Evolutionary conservation across 1,284 basidiomycete genomes (phyloP).

Genomic region (Fomes fomentarius): DNA sequence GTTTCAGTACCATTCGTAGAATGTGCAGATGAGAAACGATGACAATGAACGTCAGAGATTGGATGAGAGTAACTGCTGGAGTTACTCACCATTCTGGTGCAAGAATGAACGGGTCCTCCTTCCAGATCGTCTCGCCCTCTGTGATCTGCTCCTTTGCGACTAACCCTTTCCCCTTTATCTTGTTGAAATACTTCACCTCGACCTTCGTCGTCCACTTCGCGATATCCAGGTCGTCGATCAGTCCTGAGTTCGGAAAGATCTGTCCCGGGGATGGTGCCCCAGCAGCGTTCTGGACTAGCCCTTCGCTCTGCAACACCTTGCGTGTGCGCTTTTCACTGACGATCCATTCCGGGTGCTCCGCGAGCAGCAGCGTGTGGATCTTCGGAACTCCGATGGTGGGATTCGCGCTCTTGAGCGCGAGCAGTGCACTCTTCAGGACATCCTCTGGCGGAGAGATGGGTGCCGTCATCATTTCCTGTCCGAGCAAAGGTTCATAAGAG

Average conservation of each 20-base stretch:
- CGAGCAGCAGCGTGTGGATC: conserved; percentile 65
- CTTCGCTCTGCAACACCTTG: conserved; percentile 67
- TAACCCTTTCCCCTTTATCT: conserved; percentile 82
- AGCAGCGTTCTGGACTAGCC: conserved; percentile 43
- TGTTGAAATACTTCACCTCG: conserved; percentile 70
- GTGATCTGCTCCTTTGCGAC: conserved; percentile 69
- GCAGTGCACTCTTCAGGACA: conserved; percentile 46
- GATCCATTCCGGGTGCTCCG: conserved; percentile 64
- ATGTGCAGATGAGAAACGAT: too few species aligned
- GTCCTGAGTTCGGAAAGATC: conserved; percentile 62
- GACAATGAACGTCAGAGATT: not conserved
- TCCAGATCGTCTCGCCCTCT: conserved; percentile 80
- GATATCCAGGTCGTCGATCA: conserved; percentile 70
- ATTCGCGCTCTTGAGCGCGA: conserved; percentile 50
- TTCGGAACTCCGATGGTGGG: conserved; percentile 73
- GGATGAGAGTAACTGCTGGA: not conserved
- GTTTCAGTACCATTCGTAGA: not conserved
- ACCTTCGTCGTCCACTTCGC: conserved; percentile 65
- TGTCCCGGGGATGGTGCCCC: conserved; percentile 10
- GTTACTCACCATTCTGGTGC: conserved; percentile 68
- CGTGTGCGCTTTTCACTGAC: conserved; percentile 83
- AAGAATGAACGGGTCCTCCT: conserved; percentile 76
- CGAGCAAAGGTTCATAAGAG: not conserved
- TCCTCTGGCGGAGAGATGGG: conserved; percentile 45
- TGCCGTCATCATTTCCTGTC: not conserved